phyloP scores from a whole-genome alignment of 1,284 basidiomycete species.

The Fistulina hepatica region DNA sequence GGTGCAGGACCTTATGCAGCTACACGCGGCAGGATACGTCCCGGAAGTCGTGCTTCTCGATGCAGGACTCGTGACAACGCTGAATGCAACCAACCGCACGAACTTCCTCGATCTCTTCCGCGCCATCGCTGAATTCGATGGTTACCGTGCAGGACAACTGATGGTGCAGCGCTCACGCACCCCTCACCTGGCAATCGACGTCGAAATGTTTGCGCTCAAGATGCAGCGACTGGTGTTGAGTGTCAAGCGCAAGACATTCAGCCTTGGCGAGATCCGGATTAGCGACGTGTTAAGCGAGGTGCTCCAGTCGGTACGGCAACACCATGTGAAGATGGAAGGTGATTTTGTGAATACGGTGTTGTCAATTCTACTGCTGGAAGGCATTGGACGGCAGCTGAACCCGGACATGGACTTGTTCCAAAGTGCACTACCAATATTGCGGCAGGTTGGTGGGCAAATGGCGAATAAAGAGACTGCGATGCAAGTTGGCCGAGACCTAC shows the following conservation, averaged over 20 bases:
- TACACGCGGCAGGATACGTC: constrained; percentile 70
- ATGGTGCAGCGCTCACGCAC: constrained; percentile 96
- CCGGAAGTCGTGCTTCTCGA: constrained; percentile 97
- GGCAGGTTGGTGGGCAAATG: constrained; percentile 85
- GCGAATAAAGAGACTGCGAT: constrained; percentile 47
- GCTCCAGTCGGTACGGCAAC: constrained; percentile 75
- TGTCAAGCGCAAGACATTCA: constrained; percentile 96
- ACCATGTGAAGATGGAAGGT: constrained; percentile 98
- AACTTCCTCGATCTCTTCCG: constrained; percentile 98
- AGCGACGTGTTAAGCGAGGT: constrained; percentile 89
- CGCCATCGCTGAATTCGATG: constrained; percentile 93
- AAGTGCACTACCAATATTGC: constrained; percentile 80
- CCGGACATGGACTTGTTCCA: constrained; percentile 90
- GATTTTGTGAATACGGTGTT: constrained; percentile 99
- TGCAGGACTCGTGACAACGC: constrained; percentile 85
- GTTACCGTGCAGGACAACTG: constrained; percentile 86
- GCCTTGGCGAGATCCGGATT: constrained; percentile 91
- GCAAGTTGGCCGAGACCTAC: constrained; percentile 47
- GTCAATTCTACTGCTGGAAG: constrained; percentile 87
- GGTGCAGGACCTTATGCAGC: constrained; percentile 55
- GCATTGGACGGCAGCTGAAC: constrained; percentile 91
- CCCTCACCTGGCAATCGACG: constrained; percentile 84
- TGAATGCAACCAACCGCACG: constrained; percentile 69
- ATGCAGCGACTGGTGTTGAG: constrained; percentile 93
- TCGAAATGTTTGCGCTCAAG: constrained; percentile 91